Evolutionary conservation across 257 asterid species (phyloP).

Genomic region (Solanum dulcamara): DNA sequence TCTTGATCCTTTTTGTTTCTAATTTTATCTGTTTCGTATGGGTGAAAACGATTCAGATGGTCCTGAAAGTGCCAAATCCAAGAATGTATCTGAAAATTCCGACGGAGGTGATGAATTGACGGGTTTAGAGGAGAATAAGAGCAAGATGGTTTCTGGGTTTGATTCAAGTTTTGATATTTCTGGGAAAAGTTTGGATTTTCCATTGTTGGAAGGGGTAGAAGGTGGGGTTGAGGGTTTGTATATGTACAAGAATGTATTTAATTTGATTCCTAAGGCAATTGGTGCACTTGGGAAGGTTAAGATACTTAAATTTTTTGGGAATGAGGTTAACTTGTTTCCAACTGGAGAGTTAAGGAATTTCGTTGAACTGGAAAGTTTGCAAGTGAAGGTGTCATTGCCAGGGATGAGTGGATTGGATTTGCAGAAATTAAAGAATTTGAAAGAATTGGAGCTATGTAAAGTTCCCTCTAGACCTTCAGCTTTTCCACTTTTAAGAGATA

Average conservation of each 20-base stretch:
- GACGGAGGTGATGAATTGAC: constrained; percentile 7
- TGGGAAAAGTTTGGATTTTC: constrained; percentile 51
- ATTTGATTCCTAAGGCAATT: constrained; percentile 52
- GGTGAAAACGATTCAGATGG: constrained; percentile 37
- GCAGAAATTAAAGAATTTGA: constrained; percentile 53
- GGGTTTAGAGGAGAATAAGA: constrained; percentile 14
- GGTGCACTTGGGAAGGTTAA: constrained; percentile 56
- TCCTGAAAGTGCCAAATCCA: constrained; percentile 9
- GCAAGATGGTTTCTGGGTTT: constrained; percentile 15
- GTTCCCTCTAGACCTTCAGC: constrained; percentile 67
- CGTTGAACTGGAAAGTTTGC: constrained; percentile 63
- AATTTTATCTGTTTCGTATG: constrained; percentile 12
- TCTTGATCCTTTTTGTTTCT: neutral
- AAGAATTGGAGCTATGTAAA: constrained; percentile 79
- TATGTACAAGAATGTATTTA: constrained; percentile 65
- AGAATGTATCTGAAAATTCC: constrained; percentile 11
- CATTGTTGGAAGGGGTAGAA: constrained; percentile 24
- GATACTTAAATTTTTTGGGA: constrained; percentile 69
- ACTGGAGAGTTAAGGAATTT: constrained; percentile 48
- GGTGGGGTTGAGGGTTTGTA: constrained; percentile 46
- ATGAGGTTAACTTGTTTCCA: constrained; percentile 68
- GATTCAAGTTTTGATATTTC: constrained; percentile 50
- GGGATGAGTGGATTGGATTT: constrained; percentile 69
- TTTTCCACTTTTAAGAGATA: constrained; percentile 53
- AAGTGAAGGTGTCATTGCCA: constrained; percentile 55